Base-by-base conservation (phyloP, 495 filamentous ascomycete species). In the Penicillium paxilli region DNA sequence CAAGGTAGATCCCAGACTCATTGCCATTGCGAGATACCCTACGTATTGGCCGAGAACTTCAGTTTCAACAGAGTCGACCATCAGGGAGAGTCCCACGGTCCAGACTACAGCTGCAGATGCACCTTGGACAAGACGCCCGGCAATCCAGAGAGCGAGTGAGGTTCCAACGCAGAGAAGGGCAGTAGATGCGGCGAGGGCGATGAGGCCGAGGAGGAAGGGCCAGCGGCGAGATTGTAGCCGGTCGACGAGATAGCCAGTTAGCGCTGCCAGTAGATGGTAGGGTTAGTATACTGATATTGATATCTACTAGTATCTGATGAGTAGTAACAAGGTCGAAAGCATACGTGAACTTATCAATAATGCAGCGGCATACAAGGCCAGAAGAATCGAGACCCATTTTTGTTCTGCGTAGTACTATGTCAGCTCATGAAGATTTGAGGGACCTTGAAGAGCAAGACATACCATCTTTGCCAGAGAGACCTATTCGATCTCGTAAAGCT, bases 401-500 rank as follows among this genome's bases (percentile, higher is more conserved):
- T 59, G 56, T n/a, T n/a, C n/a, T n/a, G n/a, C n/a, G n/a, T n/a
- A n/a, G n/a, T n/a, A n/a, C n/a, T n/a, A n/a, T n/a, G n/a, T n/a
- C n/a, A n/a, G n/a, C n/a, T n/a, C n/a, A n/a, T n/a, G n/a, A n/a
- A n/a, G n/a, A n/a, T n/a, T n/a, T n/a, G n/a, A n/a, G n/a, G n/a
- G n/a, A n/a, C n/a, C n/a, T n/a, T n/a, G n/a, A n/a, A n/a, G n/a
- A n/a, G n/a, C n/a, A n/a, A n/a, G n/a, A n/a, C n/a, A n/a, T n/a
- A 2, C 69, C 47, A 19, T 66, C 46, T 20, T 51, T 19, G 6
- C n/a, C 17, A 12, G 40, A 21, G 40, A 44, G 1, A 14, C 40
- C 40, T 12, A 44, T 19, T 9, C 40, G 1, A 32, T 2, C 54
- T 7, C 8, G 25, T 10, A 71, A 54, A 10, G 57, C 55, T 41